A percentile compares a stretch with the other conserved stretches of the same genome.
These are phyloP conservation scores for Aspergillus saccharolyticus DNA, from an alignment of 495 filamentous ascomycete genomes.

Conservation along the genomic window DNA sequence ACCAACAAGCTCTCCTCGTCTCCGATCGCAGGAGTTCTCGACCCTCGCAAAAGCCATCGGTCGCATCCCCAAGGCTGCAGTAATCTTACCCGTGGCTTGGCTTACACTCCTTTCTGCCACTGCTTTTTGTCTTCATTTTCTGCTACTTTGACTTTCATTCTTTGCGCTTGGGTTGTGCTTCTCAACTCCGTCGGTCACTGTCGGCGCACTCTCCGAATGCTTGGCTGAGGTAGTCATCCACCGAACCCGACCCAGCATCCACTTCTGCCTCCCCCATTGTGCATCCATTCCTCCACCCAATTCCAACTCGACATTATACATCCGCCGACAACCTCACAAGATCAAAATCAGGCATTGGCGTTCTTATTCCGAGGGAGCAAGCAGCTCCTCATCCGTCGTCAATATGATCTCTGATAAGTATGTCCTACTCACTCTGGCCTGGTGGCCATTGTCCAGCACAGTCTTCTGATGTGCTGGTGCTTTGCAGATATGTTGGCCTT, in stretches of 20 bases:
- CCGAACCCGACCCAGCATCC: neutral
- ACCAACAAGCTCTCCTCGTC: conserved; percentile 10
- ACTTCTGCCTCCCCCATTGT: conserved; percentile 6
- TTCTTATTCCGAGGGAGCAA: conserved; percentile 35
- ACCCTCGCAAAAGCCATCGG: conserved; percentile 4
- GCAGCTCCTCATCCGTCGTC: conserved; percentile 38
- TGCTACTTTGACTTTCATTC: neutral
- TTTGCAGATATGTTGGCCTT: conserved; percentile 77
- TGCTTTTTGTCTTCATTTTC: conserved; percentile 4
- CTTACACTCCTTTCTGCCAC: conserved; percentile 16
- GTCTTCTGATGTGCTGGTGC: conserved; percentile 30
- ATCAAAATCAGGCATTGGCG: conserved; percentile 30
- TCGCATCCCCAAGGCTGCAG: conserved; percentile 9
- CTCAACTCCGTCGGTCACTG: conserved; percentile 11
- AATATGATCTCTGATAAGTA: conserved; percentile 88
- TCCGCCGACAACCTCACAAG: neutral
- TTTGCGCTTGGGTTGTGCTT: conserved; percentile 3
- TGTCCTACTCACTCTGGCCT: conserved; percentile 20
- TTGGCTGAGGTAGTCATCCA: conserved; percentile 11
- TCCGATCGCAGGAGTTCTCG: conserved; percentile 13
- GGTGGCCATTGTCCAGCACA: conserved; percentile 9
- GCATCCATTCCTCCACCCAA: conserved; percentile 3
- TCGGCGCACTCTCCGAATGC: conserved; percentile 18
- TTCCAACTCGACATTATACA: conserved; percentile 4
- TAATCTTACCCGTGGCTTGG: conserved; percentile 6